Conservation (phyloP, 1,284 basidiomycete species). For the Fomitopsis schrenkii region DNA sequence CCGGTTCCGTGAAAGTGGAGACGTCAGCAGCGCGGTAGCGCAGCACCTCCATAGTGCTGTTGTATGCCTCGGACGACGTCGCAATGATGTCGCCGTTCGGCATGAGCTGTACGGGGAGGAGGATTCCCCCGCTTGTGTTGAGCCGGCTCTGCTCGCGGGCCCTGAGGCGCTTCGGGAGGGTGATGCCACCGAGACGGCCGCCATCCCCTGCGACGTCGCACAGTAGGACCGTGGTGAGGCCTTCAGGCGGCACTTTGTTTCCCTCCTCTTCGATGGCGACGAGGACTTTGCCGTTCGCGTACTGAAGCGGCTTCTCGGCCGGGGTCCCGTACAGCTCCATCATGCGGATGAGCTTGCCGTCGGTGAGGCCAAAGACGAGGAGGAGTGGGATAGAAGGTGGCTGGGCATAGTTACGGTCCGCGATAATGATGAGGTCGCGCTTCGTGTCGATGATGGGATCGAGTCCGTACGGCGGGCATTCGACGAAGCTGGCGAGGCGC, state of each 20-base stretch:
- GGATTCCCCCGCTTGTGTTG: not conserved
- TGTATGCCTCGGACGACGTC: not conserved
- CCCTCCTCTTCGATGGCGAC: not conserved
- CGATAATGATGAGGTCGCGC: not conserved
- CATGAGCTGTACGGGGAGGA: not conserved
- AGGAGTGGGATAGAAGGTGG: not conserved
- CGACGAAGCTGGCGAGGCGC: not conserved
- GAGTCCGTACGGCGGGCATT: not conserved
- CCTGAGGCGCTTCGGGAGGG: not conserved
- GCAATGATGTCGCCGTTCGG: not conserved
- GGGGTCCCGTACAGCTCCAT: not conserved
- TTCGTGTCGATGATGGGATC: not conserved
- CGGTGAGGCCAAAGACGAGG: not conserved
- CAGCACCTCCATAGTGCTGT: not conserved
- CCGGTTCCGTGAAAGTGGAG: not conserved
- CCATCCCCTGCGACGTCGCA: not conserved
- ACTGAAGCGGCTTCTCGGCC: not conserved
- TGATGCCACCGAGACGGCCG: not conserved
- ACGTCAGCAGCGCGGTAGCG: not conserved
- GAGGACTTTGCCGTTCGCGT: not conserved
- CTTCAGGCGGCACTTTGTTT: not conserved
- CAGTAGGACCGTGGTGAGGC: not conserved
- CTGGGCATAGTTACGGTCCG: not conserved
- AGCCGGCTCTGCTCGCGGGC: not conserved
- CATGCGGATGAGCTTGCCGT: not conserved